Evolutionary conservation across 805 yeast genomes (phyloP).

Genomic region (Schwanniomyces pseudopolymorphus): DNA sequence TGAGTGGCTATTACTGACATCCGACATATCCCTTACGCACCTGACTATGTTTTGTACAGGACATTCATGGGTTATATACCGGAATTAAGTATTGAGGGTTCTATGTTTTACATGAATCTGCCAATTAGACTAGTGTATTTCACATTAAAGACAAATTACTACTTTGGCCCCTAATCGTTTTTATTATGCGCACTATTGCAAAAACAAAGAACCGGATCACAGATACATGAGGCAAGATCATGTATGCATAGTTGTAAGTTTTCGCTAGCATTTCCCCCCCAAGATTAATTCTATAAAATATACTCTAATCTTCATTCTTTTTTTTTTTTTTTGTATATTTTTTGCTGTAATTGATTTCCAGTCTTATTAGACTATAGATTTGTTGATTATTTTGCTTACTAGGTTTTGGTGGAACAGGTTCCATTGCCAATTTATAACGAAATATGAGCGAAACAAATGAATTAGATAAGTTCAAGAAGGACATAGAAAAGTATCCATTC

Average conservation of each 20-base stretch:
- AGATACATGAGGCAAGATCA: not conserved
- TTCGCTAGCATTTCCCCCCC: not conserved
- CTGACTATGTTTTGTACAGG: not conserved
- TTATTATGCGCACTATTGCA: not conserved
- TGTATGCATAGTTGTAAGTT: not conserved
- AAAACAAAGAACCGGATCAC: not conserved
- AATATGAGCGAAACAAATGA: not conserved
- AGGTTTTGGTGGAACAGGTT: not conserved
- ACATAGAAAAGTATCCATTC: not conserved
- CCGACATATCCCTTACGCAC: not conserved
- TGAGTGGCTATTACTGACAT: not conserved
- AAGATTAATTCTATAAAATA: constrained; percentile 24
- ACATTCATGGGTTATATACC: not conserved
- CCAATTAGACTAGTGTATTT: not conserved
- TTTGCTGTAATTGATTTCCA: not conserved
- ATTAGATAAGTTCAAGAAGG: not conserved
- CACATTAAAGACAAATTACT: not conserved
- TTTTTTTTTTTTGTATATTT: no score
- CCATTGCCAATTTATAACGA: not conserved
- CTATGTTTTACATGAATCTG: not conserved
- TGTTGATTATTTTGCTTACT: no score
- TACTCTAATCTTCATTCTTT: no score
- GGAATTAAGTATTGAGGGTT: not conserved
- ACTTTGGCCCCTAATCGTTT: not conserved
- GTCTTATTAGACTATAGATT: no score